Conservation (phyloP, 108 stramenopile species). For the Nitzschia sp. region DNA sequence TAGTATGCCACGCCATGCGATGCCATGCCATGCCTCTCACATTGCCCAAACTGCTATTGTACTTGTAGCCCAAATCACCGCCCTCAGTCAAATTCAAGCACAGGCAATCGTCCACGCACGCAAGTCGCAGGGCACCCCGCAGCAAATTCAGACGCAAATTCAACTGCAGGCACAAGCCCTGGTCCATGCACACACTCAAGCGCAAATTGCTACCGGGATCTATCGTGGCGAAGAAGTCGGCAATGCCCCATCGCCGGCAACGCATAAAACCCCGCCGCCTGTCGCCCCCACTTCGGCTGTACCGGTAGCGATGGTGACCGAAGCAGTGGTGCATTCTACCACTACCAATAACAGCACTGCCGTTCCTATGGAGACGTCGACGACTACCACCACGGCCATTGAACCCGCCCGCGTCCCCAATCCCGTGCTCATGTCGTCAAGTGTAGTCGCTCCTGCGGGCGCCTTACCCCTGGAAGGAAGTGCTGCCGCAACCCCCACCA, state of each 20-base stretch:
- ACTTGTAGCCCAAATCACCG: slow-evolving; percentile 68
- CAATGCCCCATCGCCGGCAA: slow-evolving; percentile 25
- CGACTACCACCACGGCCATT: background rate
- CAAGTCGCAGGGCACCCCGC: slow-evolving; percentile 59
- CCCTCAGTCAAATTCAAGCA: slow-evolving; percentile 79
- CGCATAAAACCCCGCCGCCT: slow-evolving; percentile 4
- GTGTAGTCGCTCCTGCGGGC: background rate
- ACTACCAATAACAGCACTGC: slow-evolving; percentile 13
- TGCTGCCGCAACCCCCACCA: background rate
- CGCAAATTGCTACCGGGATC: slow-evolving; percentile 81
- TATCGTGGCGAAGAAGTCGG: slow-evolving; percentile 56
- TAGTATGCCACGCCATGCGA: too few relatives aligned
- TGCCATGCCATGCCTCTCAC: slow-evolving; percentile 33
- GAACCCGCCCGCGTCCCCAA: slow-evolving; percentile 23
- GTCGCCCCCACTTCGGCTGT: slow-evolving; percentile 12
- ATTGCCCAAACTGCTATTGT: background rate
- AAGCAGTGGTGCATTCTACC: slow-evolving; percentile 1
- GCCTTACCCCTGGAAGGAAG: slow-evolving; percentile 3
- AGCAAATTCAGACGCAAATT: slow-evolving; percentile 82
- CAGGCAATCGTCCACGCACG: slow-evolving; percentile 88
- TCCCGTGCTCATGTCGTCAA: slow-evolving; percentile 24
- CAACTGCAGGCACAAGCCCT: slow-evolving; percentile 77
- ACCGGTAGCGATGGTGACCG: slow-evolving; percentile 11
- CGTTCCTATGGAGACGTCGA: slow-evolving; percentile 18
- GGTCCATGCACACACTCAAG: slow-evolving; percentile 84